Evolutionary conservation across 257 asterid genomes (phyloP), one percentile per base, ranked within the genome.

Genomic region (Gynochthodes officinalis): DNA sequence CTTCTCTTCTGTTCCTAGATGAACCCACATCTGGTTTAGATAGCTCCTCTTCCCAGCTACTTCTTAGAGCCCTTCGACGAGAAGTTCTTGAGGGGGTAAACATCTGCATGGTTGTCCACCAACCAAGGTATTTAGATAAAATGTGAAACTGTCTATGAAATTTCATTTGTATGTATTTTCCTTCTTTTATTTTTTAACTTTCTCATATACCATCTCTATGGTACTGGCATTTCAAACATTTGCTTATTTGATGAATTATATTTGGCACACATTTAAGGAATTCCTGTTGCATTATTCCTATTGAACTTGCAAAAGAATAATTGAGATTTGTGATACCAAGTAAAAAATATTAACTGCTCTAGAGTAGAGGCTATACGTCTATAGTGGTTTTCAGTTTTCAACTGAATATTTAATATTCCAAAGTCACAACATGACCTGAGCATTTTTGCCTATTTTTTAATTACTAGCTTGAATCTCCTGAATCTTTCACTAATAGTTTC

Each of bases 1-100:
- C 98, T 76, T 93, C 98, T 14, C 88, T 93, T 78, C 77, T 93
- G 55, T 88, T 91, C 81, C 80, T 93, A 73, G 98, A 93, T 61
- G 98, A 93, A 70, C 98, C 98, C 21, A 93, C 98, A 1, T 91
- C 98, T 39, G 98, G 98, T 64, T 74, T 93, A 86, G 98, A 93
- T 80, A 91, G 96, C 79, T 87, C 98, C 2, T 91, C 98, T 64
- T 93, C 98, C 78, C 97, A 93, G 84, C 87, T 91, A 60, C 97
- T 93, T 67, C 89, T 93, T 69, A 81, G 91, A 81, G 96, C 96
- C 23, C 96, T 93, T 85, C 95, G 89, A 65, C 96, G 96, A n/a
- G 98, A 93, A 82, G 97, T 96, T 61, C 88, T 85, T 32, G 96
- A 93, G 73, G 98, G 98, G 43, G 98, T 91, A 57, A 91, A 91